These are phyloP conservation scores for Termitomyces sp. DNA, from an alignment of 768 basidiomycete species.

Conservation along the genomic window DNA sequence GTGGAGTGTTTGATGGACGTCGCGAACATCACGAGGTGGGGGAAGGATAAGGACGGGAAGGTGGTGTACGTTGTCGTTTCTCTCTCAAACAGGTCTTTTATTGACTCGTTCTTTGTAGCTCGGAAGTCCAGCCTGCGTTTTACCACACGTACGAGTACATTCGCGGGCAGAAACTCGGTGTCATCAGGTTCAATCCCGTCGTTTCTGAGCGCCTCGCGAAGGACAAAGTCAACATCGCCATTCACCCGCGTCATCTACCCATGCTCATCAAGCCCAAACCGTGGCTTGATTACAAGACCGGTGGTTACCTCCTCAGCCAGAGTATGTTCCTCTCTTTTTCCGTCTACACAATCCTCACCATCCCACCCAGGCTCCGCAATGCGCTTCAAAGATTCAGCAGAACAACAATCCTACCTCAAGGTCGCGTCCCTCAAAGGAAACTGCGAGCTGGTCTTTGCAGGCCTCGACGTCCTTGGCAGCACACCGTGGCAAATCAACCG, in stretches of 20 bases:
- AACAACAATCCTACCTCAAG: slow-evolving; percentile 75
- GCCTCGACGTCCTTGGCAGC: slow-evolving; percentile 82
- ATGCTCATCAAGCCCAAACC: slow-evolving; percentile 92
- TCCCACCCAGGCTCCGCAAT: slow-evolving; percentile 54
- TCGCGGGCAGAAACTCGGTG: slow-evolving; percentile 91
- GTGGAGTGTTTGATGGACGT: slow-evolving; percentile 82
- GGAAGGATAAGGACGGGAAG: slow-evolving; percentile 51
- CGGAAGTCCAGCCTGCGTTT: slow-evolving; percentile 86
- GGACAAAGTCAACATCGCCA: slow-evolving; percentile 60
- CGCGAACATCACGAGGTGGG: slow-evolving; percentile 66
- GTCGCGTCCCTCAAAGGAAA: slow-evolving; percentile 69
- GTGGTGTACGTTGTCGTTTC: slow-evolving; percentile 41
- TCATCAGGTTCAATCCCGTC: slow-evolving; percentile 79
- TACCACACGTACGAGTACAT: slow-evolving; percentile 88
- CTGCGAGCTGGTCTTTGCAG: slow-evolving; percentile 81
- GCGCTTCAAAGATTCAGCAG: slow-evolving; percentile 88
- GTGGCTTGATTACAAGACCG: slow-evolving; percentile 72
- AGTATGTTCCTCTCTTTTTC: slow-evolving; percentile 35
- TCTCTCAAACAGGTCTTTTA: background rate
- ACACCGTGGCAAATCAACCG: slow-evolving; percentile 91
- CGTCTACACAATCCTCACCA: slow-evolving; percentile 1
- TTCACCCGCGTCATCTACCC: slow-evolving; percentile 92
- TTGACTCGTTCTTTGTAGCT: slow-evolving; percentile 28
- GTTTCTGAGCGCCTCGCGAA: slow-evolving; percentile 73
- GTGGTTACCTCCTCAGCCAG: slow-evolving; percentile 78